Percentiles rank a stretch among this genome's conserved stretches.
Evolutionary conservation across 345 rosid genomes (phyloP).

Genomic region (Tarenaya hassleriana): DNA sequence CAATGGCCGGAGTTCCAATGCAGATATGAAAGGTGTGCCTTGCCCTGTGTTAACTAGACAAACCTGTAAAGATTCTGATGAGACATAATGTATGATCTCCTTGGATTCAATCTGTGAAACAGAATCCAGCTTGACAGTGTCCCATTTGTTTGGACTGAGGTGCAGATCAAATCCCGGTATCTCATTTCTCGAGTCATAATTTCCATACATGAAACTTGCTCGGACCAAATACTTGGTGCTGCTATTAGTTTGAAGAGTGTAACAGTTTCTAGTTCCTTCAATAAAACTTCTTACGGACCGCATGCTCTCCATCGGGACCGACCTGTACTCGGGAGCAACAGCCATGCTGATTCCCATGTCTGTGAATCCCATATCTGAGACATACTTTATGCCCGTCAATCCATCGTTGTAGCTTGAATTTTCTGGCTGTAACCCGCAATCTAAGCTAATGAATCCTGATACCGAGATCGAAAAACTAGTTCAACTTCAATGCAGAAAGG

Average conservation of each 20-base stretch:
- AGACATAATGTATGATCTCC: constrained; percentile 39
- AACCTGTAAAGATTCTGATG: constrained; percentile 31
- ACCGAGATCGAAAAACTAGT: no score
- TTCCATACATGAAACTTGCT: constrained; percentile 46
- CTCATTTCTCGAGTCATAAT: constrained; percentile 38
- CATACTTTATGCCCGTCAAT: constrained; percentile 28
- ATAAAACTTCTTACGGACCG: constrained; percentile 38
- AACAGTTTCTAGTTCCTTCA: constrained; percentile 37
- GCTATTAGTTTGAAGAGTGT: constrained; percentile 19
- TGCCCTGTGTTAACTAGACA: constrained; percentile 47
- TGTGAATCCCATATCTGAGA: constrained; percentile 28
- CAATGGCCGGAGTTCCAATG: constrained; percentile 41
- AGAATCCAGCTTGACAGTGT: constrained; percentile 19
- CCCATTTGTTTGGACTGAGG: constrained; percentile 47
- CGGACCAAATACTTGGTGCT: constrained; percentile 40
- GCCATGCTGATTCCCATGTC: constrained; percentile 23
- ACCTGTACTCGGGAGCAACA: constrained; percentile 23
- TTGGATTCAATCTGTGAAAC: neutral
- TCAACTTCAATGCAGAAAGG: neutral
- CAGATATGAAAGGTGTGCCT: constrained; percentile 52
- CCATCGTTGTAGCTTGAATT: constrained; percentile 28
- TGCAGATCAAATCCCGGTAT: constrained; percentile 41
- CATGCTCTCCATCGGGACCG: constrained; percentile 13
- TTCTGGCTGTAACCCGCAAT: constrained; percentile 38
- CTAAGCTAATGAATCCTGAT: constrained; percentile 46